Percentiles rank a stretch among this genome's conserved stretches.
Conservation (phyloP, 371 early-diverging fungal genomes). For the Mucor sp. region DNA sequence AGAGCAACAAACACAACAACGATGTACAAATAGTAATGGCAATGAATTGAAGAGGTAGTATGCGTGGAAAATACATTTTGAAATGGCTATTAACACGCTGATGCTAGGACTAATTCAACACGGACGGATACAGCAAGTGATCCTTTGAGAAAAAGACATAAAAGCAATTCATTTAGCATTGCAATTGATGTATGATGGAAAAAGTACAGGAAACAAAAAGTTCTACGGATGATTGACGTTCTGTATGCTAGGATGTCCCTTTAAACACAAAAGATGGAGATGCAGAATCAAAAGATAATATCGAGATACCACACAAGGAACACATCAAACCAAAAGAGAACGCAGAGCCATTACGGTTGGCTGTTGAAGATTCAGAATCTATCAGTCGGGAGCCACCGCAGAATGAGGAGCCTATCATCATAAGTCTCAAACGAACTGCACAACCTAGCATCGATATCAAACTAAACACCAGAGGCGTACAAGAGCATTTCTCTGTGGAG, state of each 20-base stretch:
- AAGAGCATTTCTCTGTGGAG: conserved; percentile 15
- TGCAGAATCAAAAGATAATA: background rate
- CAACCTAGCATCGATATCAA: conserved; percentile 19
- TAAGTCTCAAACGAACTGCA: conserved; percentile 21
- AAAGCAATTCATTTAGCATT: background rate
- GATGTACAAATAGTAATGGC: background rate
- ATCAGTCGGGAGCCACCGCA: background rate
- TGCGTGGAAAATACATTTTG: background rate
- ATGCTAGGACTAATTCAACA: background rate
- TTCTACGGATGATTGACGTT: background rate
- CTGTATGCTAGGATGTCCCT: background rate
- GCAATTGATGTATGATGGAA: background rate
- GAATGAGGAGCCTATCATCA: conserved; percentile 22
- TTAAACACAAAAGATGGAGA: background rate
- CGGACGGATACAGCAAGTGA: background rate
- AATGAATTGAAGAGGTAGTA: background rate
- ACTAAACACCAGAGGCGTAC: conserved; percentile 19
- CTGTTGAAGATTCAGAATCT: background rate
- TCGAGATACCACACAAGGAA: background rate
- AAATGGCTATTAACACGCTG: background rate
- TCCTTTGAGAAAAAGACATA: background rate
- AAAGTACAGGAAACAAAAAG: background rate
- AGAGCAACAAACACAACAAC: conserved; percentile 9
- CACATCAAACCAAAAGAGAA: background rate
- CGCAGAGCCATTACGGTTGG: background rate